These are phyloP conservation scores for Fusarium agapanthi DNA, from an alignment of 2,329 filamentous ascomycete species.

Conservation along the genomic window DNA sequence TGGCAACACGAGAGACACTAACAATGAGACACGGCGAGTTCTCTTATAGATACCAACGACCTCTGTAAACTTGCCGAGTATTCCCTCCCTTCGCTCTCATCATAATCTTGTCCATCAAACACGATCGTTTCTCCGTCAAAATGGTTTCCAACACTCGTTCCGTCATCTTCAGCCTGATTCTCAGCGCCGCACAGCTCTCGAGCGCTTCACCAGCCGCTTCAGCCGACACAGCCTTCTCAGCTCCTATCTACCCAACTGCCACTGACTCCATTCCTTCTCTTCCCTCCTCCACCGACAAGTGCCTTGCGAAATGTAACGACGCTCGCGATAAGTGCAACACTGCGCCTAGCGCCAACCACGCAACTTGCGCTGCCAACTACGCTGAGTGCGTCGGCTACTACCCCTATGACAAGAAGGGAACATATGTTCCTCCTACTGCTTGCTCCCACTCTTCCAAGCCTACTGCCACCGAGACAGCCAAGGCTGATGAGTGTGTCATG, in stretches of 20 bases:
- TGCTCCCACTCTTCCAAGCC: conserved; percentile 1
- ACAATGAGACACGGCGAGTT: background rate
- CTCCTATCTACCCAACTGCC: conserved; percentile 5
- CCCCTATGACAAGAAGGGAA: background rate
- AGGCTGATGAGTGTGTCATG: background rate
- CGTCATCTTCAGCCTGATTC: conserved; percentile 1
- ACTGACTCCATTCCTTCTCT: background rate
- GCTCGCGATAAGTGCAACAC: background rate
- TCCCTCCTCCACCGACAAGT: background rate
- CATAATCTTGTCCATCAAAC: background rate
- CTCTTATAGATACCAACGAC: background rate
- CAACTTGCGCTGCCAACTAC: background rate
- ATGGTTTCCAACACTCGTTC: conserved; percentile 21
- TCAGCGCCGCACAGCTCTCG: conserved; percentile 2
- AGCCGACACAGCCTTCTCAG: background rate
- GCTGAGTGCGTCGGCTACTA: background rate
- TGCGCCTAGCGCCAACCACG: conserved; percentile 4
- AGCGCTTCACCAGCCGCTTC: background rate
- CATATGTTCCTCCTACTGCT: background rate
- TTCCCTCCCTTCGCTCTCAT: background rate
- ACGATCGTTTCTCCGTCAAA: background rate
- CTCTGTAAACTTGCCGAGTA: background rate
- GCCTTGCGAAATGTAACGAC: background rate
- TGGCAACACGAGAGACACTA: background rate
- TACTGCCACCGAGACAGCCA: background rate